A percentile compares a stretch with the other conserved stretches of the same genome.
These are phyloP conservation scores for Saposhnikovia divaricata DNA, from an alignment of 129 eudicot genomes.

Conservation along the genomic window DNA sequence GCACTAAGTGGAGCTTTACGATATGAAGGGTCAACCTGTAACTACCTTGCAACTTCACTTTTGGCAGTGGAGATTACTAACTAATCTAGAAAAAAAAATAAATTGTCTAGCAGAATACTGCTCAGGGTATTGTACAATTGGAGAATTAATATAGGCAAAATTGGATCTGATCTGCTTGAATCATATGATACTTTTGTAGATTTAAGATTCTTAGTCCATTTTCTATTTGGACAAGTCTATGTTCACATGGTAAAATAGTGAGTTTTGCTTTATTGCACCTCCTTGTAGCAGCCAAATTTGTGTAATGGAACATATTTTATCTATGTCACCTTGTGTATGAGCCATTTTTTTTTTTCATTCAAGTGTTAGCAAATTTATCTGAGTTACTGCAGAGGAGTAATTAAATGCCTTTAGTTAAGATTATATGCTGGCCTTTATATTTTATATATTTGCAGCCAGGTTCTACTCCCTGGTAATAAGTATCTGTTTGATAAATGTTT, in stretches of 20 bases:
- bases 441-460: neutral
- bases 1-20: neutral
- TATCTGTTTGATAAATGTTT: neutral
- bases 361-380: neutral
- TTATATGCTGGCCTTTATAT: neutral
- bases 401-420: neutral
- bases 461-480: neutral
- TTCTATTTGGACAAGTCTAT: neutral
- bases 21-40: neutral
- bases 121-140: neutral
- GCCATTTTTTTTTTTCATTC: neutral
- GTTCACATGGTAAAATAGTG: neutral
- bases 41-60: neutral
- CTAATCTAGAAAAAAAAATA: neutral
- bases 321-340: neutral
- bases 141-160: neutral
- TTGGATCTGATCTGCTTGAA: neutral
- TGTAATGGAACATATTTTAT: neutral
- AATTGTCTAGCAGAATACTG: neutral
- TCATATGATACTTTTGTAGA: neutral
- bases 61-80: neutral
- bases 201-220: neutral
- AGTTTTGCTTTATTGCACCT: neutral
- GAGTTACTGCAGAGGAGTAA: neutral
- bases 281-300: neutral